phyloP scores from a whole-genome alignment of 176 grass and related monocot genomes.

The Eragrostis nindensis region DNA sequence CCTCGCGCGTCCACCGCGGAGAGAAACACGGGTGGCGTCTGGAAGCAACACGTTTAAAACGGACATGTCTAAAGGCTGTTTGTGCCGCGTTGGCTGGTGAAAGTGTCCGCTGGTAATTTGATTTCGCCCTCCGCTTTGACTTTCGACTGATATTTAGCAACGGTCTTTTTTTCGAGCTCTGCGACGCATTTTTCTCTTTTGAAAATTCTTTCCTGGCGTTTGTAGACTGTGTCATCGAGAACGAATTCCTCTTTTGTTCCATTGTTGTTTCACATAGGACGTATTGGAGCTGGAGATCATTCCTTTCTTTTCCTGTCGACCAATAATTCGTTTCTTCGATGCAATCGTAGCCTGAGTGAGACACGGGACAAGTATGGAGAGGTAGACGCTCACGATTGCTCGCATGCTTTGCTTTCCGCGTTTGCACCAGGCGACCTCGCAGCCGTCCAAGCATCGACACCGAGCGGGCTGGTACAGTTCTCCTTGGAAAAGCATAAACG shows the following conservation, averaged over 20 bases:
- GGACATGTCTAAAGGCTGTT: not conserved
- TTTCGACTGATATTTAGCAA: not conserved
- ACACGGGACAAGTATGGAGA: not conserved
- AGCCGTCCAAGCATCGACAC: too few species aligned
- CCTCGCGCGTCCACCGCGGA: conserved; percentile 27
- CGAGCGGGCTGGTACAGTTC: too few species aligned
- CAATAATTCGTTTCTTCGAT: not conserved
- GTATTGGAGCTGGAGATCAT: too few species aligned
- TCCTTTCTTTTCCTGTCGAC: too few species aligned
- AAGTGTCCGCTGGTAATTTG: not conserved
- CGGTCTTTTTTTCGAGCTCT: too few species aligned
- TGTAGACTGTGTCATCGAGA: too few species aligned
- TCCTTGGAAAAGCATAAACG: not conserved
- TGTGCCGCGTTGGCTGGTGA: not conserved
- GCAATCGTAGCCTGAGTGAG: not conserved
- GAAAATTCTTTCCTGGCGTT: too few species aligned
- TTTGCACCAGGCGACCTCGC: not conserved
- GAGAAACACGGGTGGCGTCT: conserved; percentile 21
- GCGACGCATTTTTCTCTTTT: too few species aligned
- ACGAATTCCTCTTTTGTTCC: too few species aligned
- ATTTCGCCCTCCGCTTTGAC: not conserved
- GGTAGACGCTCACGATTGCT: not conserved
- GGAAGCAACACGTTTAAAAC: conserved; percentile 41
- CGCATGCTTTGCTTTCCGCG: not conserved
- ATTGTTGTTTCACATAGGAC: too few species aligned